phyloP scores from a whole-genome alignment of 768 basidiomycete species.

The Tricholoma matsutake region DNA sequence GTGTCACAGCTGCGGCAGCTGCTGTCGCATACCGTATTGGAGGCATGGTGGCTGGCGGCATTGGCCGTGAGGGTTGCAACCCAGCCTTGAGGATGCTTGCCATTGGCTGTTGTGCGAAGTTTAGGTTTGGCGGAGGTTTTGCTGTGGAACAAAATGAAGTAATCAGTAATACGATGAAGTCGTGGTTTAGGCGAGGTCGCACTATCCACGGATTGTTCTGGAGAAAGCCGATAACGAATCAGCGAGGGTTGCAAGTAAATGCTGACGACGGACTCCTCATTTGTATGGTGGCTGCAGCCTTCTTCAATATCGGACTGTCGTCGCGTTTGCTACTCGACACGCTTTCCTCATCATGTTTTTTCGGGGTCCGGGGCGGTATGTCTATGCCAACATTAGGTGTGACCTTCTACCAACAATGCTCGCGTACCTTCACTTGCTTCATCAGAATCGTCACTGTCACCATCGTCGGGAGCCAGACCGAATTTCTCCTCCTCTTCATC shows the following conservation, averaged over 20 bases:
- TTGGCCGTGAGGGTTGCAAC: constrained; percentile 52
- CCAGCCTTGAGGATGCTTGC: constrained; percentile 72
- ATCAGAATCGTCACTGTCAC: constrained; percentile 77
- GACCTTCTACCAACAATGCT: not conserved
- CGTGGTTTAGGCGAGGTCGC: constrained; percentile 18
- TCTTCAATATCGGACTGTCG: constrained; percentile 79
- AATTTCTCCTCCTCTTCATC: constrained; percentile 97
- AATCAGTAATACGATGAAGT: constrained; percentile 3
- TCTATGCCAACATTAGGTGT: constrained; percentile 36
- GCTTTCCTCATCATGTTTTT: constrained; percentile 82
- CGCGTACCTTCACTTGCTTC: constrained; percentile 67
- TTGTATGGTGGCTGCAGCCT: constrained; percentile 58
- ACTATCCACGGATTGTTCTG: constrained; percentile 76
- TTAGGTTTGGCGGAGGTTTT: constrained; percentile 78
- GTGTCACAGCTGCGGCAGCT: constrained; percentile 60
- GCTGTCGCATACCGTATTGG: constrained; percentile 92
- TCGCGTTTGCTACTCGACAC: constrained; percentile 71
- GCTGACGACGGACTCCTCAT: constrained; percentile 60
- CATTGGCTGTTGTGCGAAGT: constrained; percentile 78
- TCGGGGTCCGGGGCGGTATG: constrained; percentile 62
- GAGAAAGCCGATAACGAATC: constrained; percentile 11
- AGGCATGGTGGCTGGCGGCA: constrained; percentile 58
- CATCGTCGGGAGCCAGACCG: constrained; percentile 73
- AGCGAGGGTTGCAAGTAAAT: constrained; percentile 2
- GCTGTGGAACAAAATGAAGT: constrained; percentile 27